Base-by-base conservation (phyloP, 2,329 filamentous ascomycete species). In the Alternaria solani region DNA sequence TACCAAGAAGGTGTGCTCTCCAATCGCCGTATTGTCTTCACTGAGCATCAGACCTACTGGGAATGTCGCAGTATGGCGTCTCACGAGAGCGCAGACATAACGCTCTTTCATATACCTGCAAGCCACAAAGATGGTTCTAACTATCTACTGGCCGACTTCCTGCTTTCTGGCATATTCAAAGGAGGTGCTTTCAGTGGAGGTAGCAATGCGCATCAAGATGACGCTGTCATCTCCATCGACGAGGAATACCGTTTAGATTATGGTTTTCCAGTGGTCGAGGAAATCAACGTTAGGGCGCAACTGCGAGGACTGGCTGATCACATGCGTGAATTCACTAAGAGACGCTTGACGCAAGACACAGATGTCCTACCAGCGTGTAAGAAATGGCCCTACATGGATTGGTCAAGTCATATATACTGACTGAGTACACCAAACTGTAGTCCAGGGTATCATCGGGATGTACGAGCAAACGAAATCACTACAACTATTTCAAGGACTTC, bases 1-100 rank as follows among this genome's bases (percentile, higher is more conserved):
- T 67, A 53, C 30, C 64, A 67, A 54, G 64, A 67, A 59, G 51
- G 51, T 2, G 43, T 65, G 2, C 55, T 67, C 9, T 59, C 59
- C 6, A 55, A 62, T 4, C 56, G 64, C 14, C 39, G 43, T 5
- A 46, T 67, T 3, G 44, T 57, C 14, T 65, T 67, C 36, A 66
- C 63, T 12, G 58, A 66, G 8, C 34, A 55, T 12, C 63, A 66
- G 38, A 39, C 48, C 4, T 63, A 63, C 32, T 64, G 62, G 49
- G 54, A 63, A 36, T 61, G 63, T 32, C 47, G 28, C 16, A 43
- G 49, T 32, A 62, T 62, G 56, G 49, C 52, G 18, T 38, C 46
- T 7, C 36, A 61, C 11, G 59, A 66, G 47, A 59, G 53, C 32
- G 36, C 58, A 2, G 28, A 32, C 18, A 11, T 62, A 8, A 41